phyloP scores from a whole-genome alignment of 345 rosid species.

The Nasturtium officinale region DNA sequence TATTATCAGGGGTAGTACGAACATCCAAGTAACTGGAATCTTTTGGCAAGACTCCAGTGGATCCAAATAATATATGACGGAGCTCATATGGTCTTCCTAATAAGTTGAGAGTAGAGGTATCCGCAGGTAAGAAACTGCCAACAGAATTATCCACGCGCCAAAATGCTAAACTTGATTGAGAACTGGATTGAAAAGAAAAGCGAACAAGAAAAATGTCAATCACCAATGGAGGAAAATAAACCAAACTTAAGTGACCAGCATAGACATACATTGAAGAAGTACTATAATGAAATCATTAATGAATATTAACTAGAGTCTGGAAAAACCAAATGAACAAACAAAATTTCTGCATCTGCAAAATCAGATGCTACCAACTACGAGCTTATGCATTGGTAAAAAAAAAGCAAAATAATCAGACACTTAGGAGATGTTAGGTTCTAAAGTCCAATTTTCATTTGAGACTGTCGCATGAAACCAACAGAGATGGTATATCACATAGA shows the following conservation, averaged over 20 bases:
- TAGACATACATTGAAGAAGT: conserved; percentile 5
- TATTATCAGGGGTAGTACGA: conserved; percentile 46
- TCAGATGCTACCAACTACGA: conserved; percentile 17
- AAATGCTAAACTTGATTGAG: conserved; percentile 65
- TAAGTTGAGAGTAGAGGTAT: conserved; percentile 53
- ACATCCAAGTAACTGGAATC: conserved; percentile 45
- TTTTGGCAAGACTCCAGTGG: conserved; percentile 50
- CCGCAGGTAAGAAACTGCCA: conserved; percentile 87
- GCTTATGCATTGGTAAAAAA: conserved; percentile 2
- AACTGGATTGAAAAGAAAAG: conserved; percentile 53
- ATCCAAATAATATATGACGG: conserved; percentile 64
- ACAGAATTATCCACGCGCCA: conserved; percentile 91
- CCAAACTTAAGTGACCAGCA: conserved; percentile 25
- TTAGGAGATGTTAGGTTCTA: conserved; percentile 11
- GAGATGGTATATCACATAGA: conserved; percentile 7
- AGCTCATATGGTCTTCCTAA: conserved; percentile 75
- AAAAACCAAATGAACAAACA: conserved; percentile 21
- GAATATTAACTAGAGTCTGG: conserved; percentile 19
- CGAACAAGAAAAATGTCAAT: conserved; percentile 12
- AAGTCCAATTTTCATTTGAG: conserved; percentile 14
- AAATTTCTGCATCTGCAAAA: conserved; percentile 15
- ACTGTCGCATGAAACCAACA: conserved; percentile 15
- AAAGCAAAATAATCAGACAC: conserved; percentile 9
- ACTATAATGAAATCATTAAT: conserved; percentile 8
- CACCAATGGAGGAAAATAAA: conserved; percentile 23